Conservation (phyloP, 805 yeast genomes). For the Kazachstania martiniae region DNA sequence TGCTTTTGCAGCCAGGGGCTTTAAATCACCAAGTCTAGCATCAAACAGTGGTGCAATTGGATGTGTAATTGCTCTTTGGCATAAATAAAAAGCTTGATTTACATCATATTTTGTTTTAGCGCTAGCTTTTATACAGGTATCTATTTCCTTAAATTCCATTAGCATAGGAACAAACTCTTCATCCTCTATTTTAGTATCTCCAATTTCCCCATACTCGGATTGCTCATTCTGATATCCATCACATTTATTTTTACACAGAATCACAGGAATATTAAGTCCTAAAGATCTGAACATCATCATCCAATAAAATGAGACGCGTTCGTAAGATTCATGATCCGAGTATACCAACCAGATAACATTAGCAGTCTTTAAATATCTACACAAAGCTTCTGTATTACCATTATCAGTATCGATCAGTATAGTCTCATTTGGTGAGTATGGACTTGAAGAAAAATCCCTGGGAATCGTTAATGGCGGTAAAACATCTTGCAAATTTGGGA, state of each 20-base stretch:
- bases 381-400: conserved; percentile 48
- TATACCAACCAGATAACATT: conserved; percentile 93
- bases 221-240: conserved; percentile 29
- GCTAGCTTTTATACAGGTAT: conserved; percentile 80
- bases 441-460: conserved; percentile 48
- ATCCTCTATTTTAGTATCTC: conserved; percentile 39
- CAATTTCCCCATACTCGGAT: neutral
- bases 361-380: conserved; percentile 68
- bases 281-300: conserved; percentile 83
- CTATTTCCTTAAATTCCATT: conserved; percentile 88
- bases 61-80: conserved; percentile 86
- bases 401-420: conserved; percentile 73
- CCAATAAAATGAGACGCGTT: conserved; percentile 87
- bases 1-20: conserved; percentile 68
- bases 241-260: conserved; percentile 75
- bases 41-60: conserved; percentile 91
- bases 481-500: conserved; percentile 65
- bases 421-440: conserved; percentile 53
- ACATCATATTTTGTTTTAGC: conserved; percentile 79
- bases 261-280: conserved; percentile 92
- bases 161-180: conserved; percentile 82
- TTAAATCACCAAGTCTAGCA: conserved; percentile 75
- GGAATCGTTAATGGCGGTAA: conserved; percentile 83
- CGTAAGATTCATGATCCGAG: conserved; percentile 89
- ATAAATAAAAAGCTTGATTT: conserved; percentile 74